A percentile compares a stretch with the other conserved stretches of the same genome.
Evolutionary conservation across 2,329 filamentous ascomycete species (phyloP).

Genomic region (Colletotrichum sansevieriae): DNA sequence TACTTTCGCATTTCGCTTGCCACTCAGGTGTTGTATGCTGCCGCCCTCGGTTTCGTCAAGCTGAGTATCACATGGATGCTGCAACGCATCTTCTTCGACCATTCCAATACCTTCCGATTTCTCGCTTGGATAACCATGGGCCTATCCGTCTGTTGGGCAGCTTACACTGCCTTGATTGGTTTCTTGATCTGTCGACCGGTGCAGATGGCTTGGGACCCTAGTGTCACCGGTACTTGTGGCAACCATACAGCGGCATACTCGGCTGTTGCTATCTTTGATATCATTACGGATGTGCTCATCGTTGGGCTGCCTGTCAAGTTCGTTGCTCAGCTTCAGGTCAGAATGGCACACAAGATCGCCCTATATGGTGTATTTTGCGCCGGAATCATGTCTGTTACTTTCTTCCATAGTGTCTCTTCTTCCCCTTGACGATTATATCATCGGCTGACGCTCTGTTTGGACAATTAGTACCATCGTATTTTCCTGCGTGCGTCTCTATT

Average conservation of each 20-base stretch:
- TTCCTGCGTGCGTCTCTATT: conserved; percentile 42
- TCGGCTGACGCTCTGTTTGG: not conserved
- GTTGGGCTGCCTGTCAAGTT: conserved; percentile 41
- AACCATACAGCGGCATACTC: no score
- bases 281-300: conserved; percentile 44
- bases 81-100: conserved; percentile 22
- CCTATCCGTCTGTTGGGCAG: conserved; percentile 17
- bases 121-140: conserved; percentile 8
- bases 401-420: no score
- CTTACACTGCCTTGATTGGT: conserved; percentile 11
- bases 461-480: conserved; percentile 41
- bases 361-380: conserved; percentile 41
- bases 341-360: conserved; percentile 36
- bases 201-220: conserved; percentile 48
- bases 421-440: no score
- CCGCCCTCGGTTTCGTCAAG: conserved; percentile 10
- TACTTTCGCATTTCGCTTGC: conserved; percentile 5
- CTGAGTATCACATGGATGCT: conserved; percentile 22
- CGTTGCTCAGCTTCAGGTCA: conserved; percentile 37
- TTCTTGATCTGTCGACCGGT: conserved; percentile 53
- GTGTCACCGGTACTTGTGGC: no score
- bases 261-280: conserved; percentile 42
- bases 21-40: conserved; percentile 21
- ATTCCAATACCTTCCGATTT: not conserved
- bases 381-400: conserved; percentile 39